Evolutionary conservation across 768 basidiomycete species (phyloP), one percentile per base, ranked within the genome.

Genomic region (Phlebiopsis flavidoalba): DNA sequence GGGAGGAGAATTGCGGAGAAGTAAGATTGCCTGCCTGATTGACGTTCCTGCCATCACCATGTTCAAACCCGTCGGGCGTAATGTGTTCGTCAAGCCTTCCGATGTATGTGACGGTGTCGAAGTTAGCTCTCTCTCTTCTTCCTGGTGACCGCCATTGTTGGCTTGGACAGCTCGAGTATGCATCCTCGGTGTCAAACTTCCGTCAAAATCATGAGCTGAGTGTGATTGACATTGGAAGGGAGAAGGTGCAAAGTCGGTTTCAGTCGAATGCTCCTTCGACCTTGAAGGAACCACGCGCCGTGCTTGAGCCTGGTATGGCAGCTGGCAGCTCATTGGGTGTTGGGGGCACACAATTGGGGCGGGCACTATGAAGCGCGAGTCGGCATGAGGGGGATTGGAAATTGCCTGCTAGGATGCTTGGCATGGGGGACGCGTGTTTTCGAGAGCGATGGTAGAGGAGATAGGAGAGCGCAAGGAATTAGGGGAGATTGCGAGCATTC

Each of bases 111-210:
- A n/a, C n/a, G 89, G 88, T 0, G 88, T 89, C 67, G 90, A 90
- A 0, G 88, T 90, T 5, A 87, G 86, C 53, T 88, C 86, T 17
- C 68, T 63, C 7, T 57, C 63, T 3, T 57, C 60, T 15, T 53
- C 51, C n/a, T 24, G 40, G 26, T 10, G 36, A n/a, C n/a, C n/a
- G n/a, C 26, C 37, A 15, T 35, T 60, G n/a, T 59, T 36, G n/a
- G 26, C 46, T 56, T 33, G n/a, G 19, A 19, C 21, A 21, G 35
- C 22, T 63, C 62, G n/a, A n/a, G 52, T 59, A 11, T 55, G 53
- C n/a, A 48, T 55, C 11, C n/a, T 63, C 62, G 14, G 58, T 55
- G n/a, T n/a, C n/a, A 43, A 52, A 45, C n/a, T n/a, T 33, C 24
- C 12, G 62, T 54, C 4, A 40, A n/a, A n/a, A n/a, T n/a, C n/a